phyloP scores from a whole-genome alignment of 2,329 filamentous ascomycete species.

The Fusarium aywerte region DNA sequence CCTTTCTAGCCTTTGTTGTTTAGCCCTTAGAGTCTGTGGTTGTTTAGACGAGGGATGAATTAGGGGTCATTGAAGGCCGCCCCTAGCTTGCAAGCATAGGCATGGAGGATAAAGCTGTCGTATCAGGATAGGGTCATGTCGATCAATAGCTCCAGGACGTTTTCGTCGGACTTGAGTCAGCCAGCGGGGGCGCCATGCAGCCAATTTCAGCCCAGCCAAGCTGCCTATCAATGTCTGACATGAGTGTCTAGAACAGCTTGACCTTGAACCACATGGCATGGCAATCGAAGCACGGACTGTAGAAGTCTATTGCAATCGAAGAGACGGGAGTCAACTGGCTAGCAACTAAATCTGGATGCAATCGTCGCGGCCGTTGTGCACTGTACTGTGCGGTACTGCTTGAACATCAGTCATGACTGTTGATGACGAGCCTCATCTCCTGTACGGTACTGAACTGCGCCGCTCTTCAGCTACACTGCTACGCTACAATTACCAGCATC shows the following conservation, averaged over 20 bases:
- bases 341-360: neutral
- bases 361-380: neutral
- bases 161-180: slow-evolving; percentile 13
- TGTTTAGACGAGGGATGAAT: neutral
- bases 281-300: slow-evolving; percentile 2
- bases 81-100: neutral
- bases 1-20: neutral
- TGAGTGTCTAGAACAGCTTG: neutral
- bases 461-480: neutral
- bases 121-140: slow-evolving; percentile 8
- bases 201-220: slow-evolving; percentile 12
- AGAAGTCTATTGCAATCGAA: neutral
- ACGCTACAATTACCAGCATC: slow-evolving; percentile 4
- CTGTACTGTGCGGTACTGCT: neutral
- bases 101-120: neutral
- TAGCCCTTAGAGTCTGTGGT: neutral
- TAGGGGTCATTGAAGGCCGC: neutral
- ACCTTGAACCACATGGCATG: slow-evolving; percentile 6
- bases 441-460: neutral
- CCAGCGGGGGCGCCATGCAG: neutral
- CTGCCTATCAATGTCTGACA: slow-evolving; percentile 1
- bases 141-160: slow-evolving; percentile 5
- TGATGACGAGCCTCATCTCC: neutral
- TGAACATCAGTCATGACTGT: neutral
- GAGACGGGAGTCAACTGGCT: neutral